phyloP scores from a whole-genome alignment of 2,329 filamentous ascomycete species.

The Bipolaris victoriae region DNA sequence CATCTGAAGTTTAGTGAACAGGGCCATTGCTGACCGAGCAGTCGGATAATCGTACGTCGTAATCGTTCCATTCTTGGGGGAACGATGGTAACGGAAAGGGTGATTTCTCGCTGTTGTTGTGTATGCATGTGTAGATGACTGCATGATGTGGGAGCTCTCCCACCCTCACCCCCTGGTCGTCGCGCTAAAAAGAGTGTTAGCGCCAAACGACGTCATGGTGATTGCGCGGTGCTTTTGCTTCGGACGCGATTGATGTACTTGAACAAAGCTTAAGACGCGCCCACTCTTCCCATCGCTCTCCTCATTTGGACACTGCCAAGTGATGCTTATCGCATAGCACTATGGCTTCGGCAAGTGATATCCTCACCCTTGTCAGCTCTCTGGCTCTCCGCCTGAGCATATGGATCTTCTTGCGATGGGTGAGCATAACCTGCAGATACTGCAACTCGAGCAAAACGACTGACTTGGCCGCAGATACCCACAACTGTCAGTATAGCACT shows the following conservation, averaged over 20 bases:
- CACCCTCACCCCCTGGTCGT: background rate
- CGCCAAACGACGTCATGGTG: slow-evolving; percentile 15
- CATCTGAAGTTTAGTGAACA: too few species aligned
- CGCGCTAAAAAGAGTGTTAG: background rate
- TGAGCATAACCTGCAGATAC: slow-evolving; percentile 41
- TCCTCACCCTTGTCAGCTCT: slow-evolving; percentile 53
- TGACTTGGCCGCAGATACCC: slow-evolving; percentile 35
- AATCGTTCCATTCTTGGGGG: too few species aligned
- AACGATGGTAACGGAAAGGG: too few species aligned
- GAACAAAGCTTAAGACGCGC: slow-evolving; percentile 17
- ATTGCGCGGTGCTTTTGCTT: slow-evolving; percentile 4
- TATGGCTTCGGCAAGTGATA: slow-evolving; percentile 46
- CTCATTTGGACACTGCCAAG: slow-evolving; percentile 5
- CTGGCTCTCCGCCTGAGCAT: slow-evolving; percentile 57
- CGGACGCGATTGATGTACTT: slow-evolving; percentile 12
- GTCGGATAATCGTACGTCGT: too few species aligned
- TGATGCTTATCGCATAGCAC: slow-evolving; percentile 21
- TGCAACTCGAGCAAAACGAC: slow-evolving; percentile 6
- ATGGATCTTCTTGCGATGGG: slow-evolving; percentile 69
- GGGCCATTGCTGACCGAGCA: background rate
- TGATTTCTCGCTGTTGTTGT: too few species aligned
- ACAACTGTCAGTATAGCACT: slow-evolving; percentile 34
- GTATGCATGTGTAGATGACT: too few species aligned
- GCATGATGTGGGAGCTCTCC: too few species aligned
- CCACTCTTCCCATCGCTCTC: slow-evolving; percentile 3